These are phyloP conservation scores for Trichothecium sympodiale DNA, from an alignment of 2,329 filamentous ascomycete species.

Conservation along the genomic window DNA sequence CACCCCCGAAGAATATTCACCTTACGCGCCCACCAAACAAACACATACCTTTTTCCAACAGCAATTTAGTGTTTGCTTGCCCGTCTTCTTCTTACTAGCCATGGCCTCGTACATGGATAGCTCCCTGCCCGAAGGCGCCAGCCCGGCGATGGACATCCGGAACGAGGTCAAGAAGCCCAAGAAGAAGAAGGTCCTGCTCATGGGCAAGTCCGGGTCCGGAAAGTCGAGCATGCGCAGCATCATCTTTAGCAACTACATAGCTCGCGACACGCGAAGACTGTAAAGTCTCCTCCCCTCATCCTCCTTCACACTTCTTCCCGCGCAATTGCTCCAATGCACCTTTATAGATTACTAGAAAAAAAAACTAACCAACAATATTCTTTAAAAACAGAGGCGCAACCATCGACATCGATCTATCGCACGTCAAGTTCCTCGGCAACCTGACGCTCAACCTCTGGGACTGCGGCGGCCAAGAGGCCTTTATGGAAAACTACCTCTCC, in stretches of 20 bases:
- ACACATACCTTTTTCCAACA: too few species aligned
- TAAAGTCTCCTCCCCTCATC: slow-evolving; percentile 19
- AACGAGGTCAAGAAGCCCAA: slow-evolving; percentile 56
- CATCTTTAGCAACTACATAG: slow-evolving; percentile 98
- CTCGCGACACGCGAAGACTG: slow-evolving; percentile 84
- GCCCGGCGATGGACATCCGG: slow-evolving; percentile 22
- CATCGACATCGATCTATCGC: slow-evolving; percentile 95
- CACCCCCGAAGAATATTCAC: too few species aligned
- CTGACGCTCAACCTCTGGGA: slow-evolving; percentile 97
- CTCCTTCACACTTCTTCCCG: not conserved
- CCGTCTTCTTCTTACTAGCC: not conserved
- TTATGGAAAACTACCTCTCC: slow-evolving; percentile 96
- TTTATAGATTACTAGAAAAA: too few species aligned
- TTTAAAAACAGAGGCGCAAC: slow-evolving; percentile 59
- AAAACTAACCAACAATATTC: not conserved
- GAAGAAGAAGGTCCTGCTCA: slow-evolving; percentile 78
- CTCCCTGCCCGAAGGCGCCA: slow-evolving; percentile 10
- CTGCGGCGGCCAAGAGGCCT: slow-evolving; percentile 95
- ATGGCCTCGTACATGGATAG: slow-evolving; percentile 24
- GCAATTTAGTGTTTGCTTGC: too few species aligned
- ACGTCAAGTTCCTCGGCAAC: slow-evolving; percentile 98
- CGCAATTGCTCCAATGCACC: too few species aligned
- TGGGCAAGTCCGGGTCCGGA: slow-evolving; percentile 94
- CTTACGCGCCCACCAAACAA: too few species aligned
- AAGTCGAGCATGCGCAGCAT: slow-evolving; percentile 98